phyloP scores from a whole-genome alignment of 495 filamentous ascomycete species.

The Penicillium robsamsonii region DNA sequence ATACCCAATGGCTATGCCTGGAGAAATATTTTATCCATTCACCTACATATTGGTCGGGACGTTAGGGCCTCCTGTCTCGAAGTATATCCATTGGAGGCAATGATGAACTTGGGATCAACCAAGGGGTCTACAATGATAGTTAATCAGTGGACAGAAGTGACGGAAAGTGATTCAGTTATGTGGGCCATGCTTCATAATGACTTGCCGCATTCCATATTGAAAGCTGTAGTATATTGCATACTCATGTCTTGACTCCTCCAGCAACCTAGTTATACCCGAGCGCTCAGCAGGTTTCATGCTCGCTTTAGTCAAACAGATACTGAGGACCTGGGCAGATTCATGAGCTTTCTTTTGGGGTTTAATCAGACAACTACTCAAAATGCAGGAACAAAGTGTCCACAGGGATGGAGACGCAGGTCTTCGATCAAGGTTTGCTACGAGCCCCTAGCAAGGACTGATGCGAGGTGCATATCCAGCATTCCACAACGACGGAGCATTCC shows the following conservation, averaged over 20 bases:
- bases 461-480: background rate
- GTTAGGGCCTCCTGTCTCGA: background rate
- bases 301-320: background rate
- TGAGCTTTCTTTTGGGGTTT: background rate
- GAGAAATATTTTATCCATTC: background rate
- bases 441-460: background rate
- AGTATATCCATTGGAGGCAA: background rate
- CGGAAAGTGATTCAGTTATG: background rate
- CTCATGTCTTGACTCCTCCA: background rate
- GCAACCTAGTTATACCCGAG: background rate
- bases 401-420: background rate
- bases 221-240: background rate
- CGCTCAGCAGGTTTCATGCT: background rate
- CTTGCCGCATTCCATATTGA: constrained; percentile 8
- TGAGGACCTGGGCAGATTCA: background rate
- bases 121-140: constrained; percentile 9
- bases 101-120: background rate
- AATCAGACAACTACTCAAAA: background rate
- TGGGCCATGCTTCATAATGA: background rate
- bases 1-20: background rate
- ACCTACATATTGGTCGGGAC: background rate
- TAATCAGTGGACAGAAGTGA: background rate
- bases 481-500: constrained; percentile 1
- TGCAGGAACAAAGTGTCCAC: background rate
- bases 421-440: background rate